Conservation (phyloP, 768 basidiomycete genomes). For the Porphyrellus cyaneotinctus region DNA sequence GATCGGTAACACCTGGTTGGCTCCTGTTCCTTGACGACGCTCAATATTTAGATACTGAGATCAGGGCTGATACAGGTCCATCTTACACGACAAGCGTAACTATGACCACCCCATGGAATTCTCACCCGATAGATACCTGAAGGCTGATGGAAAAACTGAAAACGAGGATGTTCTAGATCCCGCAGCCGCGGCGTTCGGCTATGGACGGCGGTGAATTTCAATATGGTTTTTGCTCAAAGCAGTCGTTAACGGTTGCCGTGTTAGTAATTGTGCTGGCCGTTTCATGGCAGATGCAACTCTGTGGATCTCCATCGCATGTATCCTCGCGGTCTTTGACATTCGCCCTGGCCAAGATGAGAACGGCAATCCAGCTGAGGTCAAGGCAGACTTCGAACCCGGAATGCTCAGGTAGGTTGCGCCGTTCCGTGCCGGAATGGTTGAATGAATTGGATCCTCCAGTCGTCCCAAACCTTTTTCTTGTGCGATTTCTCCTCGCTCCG, state of each 20-base stretch:
- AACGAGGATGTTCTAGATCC: slow-evolving; percentile 30
- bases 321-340: slow-evolving; percentile 28
- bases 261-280: slow-evolving; percentile 40
- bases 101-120: slow-evolving; percentile 35
- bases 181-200: slow-evolving; percentile 31
- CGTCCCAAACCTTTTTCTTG: no score
- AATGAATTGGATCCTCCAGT: no score
- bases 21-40: neutral
- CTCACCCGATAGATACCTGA: slow-evolving; percentile 38
- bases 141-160: slow-evolving; percentile 33
- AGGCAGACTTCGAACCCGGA: slow-evolving; percentile 26
- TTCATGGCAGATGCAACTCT: slow-evolving; percentile 41
- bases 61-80: slow-evolving; percentile 28
- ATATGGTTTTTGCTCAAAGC: neutral
- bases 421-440: no score
- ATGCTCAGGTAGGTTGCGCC: slow-evolving; percentile 32
- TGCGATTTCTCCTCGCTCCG: no score
- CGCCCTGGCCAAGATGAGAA: slow-evolving; percentile 17
- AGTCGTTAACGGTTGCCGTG: neutral
- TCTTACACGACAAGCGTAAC: slow-evolving; percentile 34
- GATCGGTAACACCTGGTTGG: slow-evolving; percentile 58
- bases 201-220: slow-evolving; percentile 31
- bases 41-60: slow-evolving; percentile 4
- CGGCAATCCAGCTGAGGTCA: slow-evolving; percentile 15
- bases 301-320: slow-evolving; percentile 32